Percentiles rank a stretch among this genome's conserved stretches.
These are phyloP conservation scores for Phellopilus nigrolimitatus DNA, from an alignment of 1,284 basidiomycete genomes.

Conservation along the genomic window DNA sequence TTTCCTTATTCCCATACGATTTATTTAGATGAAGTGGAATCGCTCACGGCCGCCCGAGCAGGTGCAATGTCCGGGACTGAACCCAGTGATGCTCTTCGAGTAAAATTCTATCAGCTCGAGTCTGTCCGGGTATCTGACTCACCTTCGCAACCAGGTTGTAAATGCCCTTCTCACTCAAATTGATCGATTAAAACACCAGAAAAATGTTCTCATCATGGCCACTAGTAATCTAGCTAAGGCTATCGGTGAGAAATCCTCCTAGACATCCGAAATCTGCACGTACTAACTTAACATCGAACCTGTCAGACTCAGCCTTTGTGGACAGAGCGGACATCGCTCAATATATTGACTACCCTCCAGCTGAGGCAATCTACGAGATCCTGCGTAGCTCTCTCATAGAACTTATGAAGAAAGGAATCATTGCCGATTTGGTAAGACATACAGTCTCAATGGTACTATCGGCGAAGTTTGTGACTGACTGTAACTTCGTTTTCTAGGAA, in stretches of 20 bases:
- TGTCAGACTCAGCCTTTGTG: conserved; percentile 86
- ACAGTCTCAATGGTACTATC: conserved; percentile 4
- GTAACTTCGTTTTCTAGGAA: conserved; percentile 35
- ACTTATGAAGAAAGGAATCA: conserved; percentile 70
- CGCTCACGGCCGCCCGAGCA: conserved; percentile 87
- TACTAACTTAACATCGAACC: not conserved
- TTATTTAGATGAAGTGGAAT: conserved; percentile 88
- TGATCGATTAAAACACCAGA: conserved; percentile 89
- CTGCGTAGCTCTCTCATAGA: conserved; percentile 81
- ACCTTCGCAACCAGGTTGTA: conserved; percentile 66
- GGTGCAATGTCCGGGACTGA: conserved; percentile 94
- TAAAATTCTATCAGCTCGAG: conserved; percentile 33
- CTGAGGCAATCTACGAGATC: conserved; percentile 92
- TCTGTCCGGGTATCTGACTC: not conserved
- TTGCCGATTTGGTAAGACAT: conserved; percentile 49
- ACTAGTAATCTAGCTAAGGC: conserved; percentile 95
- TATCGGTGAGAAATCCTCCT: conserved; percentile 61
- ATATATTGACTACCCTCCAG: conserved; percentile 86
- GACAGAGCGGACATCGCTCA: conserved; percentile 97
- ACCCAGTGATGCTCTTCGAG: conserved; percentile 91
- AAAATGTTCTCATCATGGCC: conserved; percentile 94
- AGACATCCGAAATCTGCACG: not conserved
- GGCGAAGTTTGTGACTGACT: not conserved
- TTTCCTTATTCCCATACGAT: not conserved
- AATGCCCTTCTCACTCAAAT: conserved; percentile 97